Conservation (phyloP, 1,284 basidiomycete genomes). For the Austropuccinia psidii region DNA sequence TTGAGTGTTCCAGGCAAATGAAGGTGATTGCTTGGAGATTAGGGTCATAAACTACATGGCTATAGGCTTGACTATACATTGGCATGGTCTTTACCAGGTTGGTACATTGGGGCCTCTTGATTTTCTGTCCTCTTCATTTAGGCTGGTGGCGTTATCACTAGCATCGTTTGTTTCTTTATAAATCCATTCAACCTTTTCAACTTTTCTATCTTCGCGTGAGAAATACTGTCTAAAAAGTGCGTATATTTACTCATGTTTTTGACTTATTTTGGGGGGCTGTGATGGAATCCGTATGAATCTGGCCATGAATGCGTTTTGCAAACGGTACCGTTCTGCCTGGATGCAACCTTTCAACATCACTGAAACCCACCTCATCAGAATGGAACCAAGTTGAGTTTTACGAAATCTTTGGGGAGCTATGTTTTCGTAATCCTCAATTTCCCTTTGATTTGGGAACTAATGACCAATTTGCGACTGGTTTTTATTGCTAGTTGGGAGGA, state of each 20-base stretch:
- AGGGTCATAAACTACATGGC: slow-evolving; percentile 51
- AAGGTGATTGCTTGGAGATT: slow-evolving; percentile 50
- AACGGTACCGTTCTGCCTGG: too few relatives aligned
- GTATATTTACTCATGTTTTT: too few relatives aligned
- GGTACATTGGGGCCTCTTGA: slow-evolving; percentile 41
- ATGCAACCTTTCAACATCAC: too few relatives aligned
- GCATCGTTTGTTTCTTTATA: too few relatives aligned
- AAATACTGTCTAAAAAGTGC: too few relatives aligned
- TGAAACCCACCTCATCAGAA: too few relatives aligned
- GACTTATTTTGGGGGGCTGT: too few relatives aligned
- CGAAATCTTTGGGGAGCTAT: background rate
- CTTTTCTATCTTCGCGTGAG: too few relatives aligned
- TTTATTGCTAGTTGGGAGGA: slow-evolving; percentile 48
- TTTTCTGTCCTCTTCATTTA: background rate
- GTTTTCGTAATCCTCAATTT: background rate
- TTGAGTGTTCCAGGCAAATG: slow-evolving; percentile 29
- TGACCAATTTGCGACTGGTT: background rate
- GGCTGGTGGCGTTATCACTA: too few relatives aligned
- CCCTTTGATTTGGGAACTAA: background rate
- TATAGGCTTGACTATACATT: slow-evolving; percentile 50
- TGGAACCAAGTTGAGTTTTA: slow-evolving; percentile 43
- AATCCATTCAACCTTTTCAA: too few relatives aligned
- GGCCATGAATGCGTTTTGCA: too few relatives aligned
- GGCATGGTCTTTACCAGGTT: slow-evolving; percentile 51
- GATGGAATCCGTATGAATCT: too few relatives aligned